Conservation (phyloP, 768 basidiomycete species). For the Tylopilus rubrobrunneus region DNA sequence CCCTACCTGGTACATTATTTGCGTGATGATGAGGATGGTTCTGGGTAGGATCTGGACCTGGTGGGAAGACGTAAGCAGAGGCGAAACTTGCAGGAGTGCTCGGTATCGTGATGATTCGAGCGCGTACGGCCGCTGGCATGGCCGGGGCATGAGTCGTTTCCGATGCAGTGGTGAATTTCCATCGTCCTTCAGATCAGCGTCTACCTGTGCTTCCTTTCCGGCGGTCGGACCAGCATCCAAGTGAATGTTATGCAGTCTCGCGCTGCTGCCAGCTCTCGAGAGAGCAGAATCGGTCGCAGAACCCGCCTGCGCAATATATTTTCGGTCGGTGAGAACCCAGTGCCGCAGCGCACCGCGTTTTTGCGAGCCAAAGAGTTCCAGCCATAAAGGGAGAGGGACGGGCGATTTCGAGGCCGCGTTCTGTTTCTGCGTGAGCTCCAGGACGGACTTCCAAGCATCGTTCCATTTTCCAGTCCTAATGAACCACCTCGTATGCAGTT, state of each 20-base stretch:
- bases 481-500: constrained; percentile 53
- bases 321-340: constrained; percentile 9
- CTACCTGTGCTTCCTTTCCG: background rate
- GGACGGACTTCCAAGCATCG: constrained; percentile 49
- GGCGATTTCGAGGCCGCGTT: constrained; percentile 2
- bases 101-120: constrained; percentile 29
- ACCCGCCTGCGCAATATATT: background rate
- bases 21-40: constrained; percentile 43
- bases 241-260: background rate
- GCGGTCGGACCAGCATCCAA: background rate
- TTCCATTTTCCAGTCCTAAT: constrained; percentile 55
- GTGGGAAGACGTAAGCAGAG: constrained; percentile 34
- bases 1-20: constrained; percentile 41
- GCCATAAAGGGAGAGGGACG: constrained; percentile 51
- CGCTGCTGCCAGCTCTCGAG: background rate
- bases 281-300: background rate
- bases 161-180: background rate
- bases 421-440: constrained; percentile 17
- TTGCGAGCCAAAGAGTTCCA: constrained; percentile 52
- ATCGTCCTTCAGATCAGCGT: background rate
- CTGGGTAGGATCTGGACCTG: constrained; percentile 37
- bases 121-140: constrained; percentile 8
- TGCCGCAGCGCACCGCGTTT: constrained; percentile 34
- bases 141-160: constrained; percentile 16
- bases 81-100: constrained; percentile 40